Evolutionary conservation across 208 protist species (phyloP), one percentile per base, ranked within the genome.

Genomic region (Trypanosomatidae sp.): DNA sequence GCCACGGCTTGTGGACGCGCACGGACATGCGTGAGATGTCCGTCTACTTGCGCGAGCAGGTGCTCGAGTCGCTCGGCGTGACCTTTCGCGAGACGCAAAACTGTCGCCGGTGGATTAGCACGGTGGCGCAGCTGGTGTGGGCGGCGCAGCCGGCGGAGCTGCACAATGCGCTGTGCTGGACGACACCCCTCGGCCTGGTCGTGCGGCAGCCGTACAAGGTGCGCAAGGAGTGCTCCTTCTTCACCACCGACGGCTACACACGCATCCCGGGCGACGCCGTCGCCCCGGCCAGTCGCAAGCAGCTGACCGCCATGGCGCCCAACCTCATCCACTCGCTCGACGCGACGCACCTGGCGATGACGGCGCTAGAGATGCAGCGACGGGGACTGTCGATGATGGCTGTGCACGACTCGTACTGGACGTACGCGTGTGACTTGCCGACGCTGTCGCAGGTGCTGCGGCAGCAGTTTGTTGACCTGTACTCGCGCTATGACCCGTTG

Each of bases 321-420:
- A 99, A 99, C 60, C 96, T 96, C 32, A 96, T 99, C 42, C 97
- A 99, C 78, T 98, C 94, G 0, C 72, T 99, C 4, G 97, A 99
- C 71, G 90, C 95, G 4, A 97, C 96, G 4, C 97, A 99, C 64
- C 90, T 99, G 48, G 80, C 97, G 15, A 90, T 98, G 77, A 99
- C 97, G 13, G 96, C 97, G 22, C 56, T 92, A 3, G 66, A 84
- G 44, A 98, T 96, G 76, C 61, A 94, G 27, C 49, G 88, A 1
- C 59, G 64, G 3, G 90, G 78, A 1, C 62, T 94, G 7, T 86
- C 65, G 20, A 90, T 92, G 54, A 98, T 97, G 77, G 96, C 95
- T 6, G 97, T 99, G 43, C 97, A 99, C 56, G 97, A 99, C 71
- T 95, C 76, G 11, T 99, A 92, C 74, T 99, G 97, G 97, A 98